Conservation (phyloP, 129 eudicot species). For the Logfia minima region DNA sequence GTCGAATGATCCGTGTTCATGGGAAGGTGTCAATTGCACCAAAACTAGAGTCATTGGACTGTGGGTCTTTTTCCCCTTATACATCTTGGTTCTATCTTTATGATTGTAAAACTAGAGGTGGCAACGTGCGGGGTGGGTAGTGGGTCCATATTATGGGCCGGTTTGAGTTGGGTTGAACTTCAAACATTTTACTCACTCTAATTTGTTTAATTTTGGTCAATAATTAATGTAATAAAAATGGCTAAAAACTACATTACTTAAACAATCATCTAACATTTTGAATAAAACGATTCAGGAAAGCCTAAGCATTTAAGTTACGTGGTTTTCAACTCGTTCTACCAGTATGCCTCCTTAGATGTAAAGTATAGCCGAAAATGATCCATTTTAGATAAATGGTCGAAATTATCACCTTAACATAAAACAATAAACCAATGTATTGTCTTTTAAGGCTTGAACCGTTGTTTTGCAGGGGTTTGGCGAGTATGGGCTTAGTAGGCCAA, state of each 20-base stretch:
- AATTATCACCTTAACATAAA: background rate
- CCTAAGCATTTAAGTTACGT: background rate
- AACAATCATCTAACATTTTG: background rate
- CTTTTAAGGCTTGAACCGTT: background rate
- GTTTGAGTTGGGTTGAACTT: background rate
- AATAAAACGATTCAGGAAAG: background rate
- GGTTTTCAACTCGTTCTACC: background rate
- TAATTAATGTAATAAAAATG: background rate
- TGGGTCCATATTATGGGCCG: background rate
- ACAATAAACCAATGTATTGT: background rate
- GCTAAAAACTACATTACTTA: background rate
- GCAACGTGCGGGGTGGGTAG: background rate
- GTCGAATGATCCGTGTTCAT: slow-evolving; percentile 84
- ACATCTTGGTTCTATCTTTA: slow-evolving; percentile 1
- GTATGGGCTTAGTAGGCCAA: slow-evolving; percentile 74
- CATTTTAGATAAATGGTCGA: background rate
- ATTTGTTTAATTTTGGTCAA: background rate
- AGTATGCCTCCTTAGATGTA: too few relatives aligned
- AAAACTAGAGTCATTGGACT: slow-evolving; percentile 51
- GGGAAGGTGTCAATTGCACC: slow-evolving; percentile 88
- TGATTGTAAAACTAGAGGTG: background rate
- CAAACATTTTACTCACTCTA: background rate
- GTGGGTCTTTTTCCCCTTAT: slow-evolving; percentile 26
- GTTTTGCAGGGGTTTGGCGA: slow-evolving; percentile 68
- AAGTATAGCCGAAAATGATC: background rate